Evolutionary conservation across 495 filamentous ascomycete species (phyloP).

Genomic region (Podospora fimiseda): DNA sequence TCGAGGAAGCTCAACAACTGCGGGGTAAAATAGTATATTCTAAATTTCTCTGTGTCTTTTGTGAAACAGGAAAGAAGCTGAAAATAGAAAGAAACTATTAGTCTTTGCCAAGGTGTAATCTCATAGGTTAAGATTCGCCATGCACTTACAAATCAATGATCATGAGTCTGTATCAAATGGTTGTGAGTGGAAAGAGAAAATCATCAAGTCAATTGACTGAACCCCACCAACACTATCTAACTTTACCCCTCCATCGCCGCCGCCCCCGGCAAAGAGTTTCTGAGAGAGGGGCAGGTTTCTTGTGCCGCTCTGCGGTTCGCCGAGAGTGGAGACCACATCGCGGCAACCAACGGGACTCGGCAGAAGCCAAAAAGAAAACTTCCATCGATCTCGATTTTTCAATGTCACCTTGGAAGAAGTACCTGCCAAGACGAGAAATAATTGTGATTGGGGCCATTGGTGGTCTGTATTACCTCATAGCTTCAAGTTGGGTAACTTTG

Average conservation of each 20-base stretch:
- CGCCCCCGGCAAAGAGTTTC: not conserved
- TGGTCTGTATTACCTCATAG: too few relatives aligned
- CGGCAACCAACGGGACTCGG: slow-evolving; percentile 4
- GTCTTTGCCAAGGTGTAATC: not conserved
- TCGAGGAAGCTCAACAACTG: not conserved
- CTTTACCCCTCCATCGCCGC: not conserved
- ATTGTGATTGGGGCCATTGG: too few relatives aligned
- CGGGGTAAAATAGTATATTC: not conserved
- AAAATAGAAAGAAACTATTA: not conserved
- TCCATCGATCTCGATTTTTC: not conserved
- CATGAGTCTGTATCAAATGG: not conserved
- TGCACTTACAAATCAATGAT: not conserved
- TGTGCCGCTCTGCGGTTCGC: not conserved
- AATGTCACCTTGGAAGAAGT: too few relatives aligned
- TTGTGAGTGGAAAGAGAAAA: not conserved
- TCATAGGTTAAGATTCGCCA: not conserved
- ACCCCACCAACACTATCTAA: not conserved
- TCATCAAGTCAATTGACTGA: not conserved
- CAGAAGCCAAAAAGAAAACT: slow-evolving; percentile 9
- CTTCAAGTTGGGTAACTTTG: too few relatives aligned
- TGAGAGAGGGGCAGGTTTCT: not conserved
- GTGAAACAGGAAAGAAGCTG: not conserved
- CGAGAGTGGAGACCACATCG: slow-evolving; percentile 1
- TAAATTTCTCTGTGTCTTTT: slow-evolving; percentile 1
- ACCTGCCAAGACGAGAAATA: slow-evolving; percentile 4